Conservation (phyloP, 441 rosid species). For the Erysimum pusillum region DNA sequence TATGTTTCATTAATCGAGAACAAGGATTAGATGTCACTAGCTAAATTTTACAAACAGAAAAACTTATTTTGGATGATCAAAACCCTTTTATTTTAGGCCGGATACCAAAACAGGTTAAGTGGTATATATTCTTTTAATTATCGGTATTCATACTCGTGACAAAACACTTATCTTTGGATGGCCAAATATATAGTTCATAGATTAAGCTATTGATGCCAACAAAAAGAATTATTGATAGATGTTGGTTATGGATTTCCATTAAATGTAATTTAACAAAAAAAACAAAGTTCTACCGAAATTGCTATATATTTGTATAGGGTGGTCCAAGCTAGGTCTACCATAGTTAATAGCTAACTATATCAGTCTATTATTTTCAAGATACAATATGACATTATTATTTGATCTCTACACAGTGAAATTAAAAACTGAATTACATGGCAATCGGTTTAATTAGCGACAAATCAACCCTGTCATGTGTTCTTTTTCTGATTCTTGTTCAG, state of each 20-base stretch:
- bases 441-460: slow-evolving; percentile 12
- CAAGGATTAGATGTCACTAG: slow-evolving; percentile 23
- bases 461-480: slow-evolving; percentile 15
- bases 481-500: not conserved
- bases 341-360: not conserved
- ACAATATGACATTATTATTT: not conserved
- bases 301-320: not conserved
- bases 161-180: not conserved
- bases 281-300: not conserved
- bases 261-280: not conserved
- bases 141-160: not conserved
- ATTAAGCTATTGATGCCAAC: too few relatives aligned
- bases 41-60: not conserved
- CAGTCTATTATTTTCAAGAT: not conserved
- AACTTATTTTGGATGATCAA: too few relatives aligned
- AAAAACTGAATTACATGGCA: not conserved
- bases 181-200: not conserved
- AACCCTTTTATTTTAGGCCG: too few relatives aligned
- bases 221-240: not conserved
- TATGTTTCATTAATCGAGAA: not conserved
- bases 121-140: not conserved
- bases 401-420: not conserved
- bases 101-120: not conserved
- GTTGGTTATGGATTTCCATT: not conserved
- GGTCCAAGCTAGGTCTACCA: slow-evolving; percentile 9